Evolutionary conservation across 345 rosid species (phyloP), one percentile per base, ranked within the genome.

Genomic region (Reutealis trisperma): DNA sequence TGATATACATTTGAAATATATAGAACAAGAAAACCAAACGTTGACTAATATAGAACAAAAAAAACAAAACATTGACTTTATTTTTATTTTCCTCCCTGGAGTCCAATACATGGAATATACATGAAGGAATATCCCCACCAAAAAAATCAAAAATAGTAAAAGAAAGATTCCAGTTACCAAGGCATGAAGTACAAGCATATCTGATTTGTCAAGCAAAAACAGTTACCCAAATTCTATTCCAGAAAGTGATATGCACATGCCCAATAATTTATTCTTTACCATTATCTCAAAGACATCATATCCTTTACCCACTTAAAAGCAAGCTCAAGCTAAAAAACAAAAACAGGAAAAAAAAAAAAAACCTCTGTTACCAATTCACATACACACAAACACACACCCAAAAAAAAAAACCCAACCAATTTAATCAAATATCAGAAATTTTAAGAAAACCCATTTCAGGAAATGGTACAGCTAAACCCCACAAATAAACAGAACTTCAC

Each of bases 81-180:
- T 24, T 19, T 83, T 79, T 73, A 54, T 24, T 19, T 14, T 70
- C 79, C 72, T 71, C 60, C 63, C 51, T 1, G 6, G 25, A 77
- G 75, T 60, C 74, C 58, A 77, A 67, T 79, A 82, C 77, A 70
- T 58, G 81, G 74, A 84, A 83, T 41, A 86, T 81, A 81, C 67
- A 8, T 37, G 72, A 70, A 5, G 75, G 90, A 81, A 89, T 87
- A 89, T 87, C 84, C 88, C 73, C 76, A 62, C 19, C 10, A 8
- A 41, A 34, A 32, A 41, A 64, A 13, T 63, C 37, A 66, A 55
- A 75, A 75, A 69, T 54, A 69, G 55, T 67, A 66, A 59, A 76
- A 18, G 47, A 14, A 71, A 79, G 67, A 81, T 63, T 77, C 80
- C 73, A 63, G 68, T 77, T 72, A 82, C 77, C 83, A 37, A 4